A percentile compares a stretch with the other conserved stretches of the same genome.
phyloP scores from a whole-genome alignment of 345 rosid species.

The Eucalyptus virginea region DNA sequence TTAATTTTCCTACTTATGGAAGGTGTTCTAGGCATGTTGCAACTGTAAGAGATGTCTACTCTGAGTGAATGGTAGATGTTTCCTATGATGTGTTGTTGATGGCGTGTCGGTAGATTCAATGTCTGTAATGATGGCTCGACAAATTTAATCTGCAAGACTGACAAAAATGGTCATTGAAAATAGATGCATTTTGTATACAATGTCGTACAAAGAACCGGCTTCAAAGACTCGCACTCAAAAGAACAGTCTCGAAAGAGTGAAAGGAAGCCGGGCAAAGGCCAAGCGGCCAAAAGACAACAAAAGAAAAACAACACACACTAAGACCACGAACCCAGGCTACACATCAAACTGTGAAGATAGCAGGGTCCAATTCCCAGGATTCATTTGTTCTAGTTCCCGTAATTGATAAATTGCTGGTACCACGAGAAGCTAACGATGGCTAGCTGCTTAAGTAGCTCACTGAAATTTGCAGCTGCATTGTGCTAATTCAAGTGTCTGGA shows the following conservation, averaged over 20 bases:
- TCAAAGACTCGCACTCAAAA: no score
- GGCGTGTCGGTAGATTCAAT: neutral
- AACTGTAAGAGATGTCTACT: neutral
- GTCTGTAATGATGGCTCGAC: neutral
- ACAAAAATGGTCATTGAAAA: neutral
- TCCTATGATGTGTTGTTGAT: neutral
- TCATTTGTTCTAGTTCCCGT: neutral
- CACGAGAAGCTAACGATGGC: neutral
- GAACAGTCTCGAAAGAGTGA: no score
- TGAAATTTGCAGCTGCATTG: neutral
- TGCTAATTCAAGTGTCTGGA: neutral
- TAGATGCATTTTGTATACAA: neutral
- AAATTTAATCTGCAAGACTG: neutral
- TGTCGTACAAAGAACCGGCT: no score
- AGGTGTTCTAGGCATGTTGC: neutral
- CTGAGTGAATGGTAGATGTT: neutral
- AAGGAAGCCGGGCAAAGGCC: no score
- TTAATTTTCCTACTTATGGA: neutral
- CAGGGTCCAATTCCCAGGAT: no score
- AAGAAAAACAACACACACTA: no score
- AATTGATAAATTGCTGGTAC: neutral
- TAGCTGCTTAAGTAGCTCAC: neutral
- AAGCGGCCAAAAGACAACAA: no score
- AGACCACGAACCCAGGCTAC: no score
- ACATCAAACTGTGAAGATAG: no score